These are phyloP conservation scores for Penicillium crustosum DNA, from an alignment of 2,329 filamentous ascomycete species.

Conservation along the genomic window DNA sequence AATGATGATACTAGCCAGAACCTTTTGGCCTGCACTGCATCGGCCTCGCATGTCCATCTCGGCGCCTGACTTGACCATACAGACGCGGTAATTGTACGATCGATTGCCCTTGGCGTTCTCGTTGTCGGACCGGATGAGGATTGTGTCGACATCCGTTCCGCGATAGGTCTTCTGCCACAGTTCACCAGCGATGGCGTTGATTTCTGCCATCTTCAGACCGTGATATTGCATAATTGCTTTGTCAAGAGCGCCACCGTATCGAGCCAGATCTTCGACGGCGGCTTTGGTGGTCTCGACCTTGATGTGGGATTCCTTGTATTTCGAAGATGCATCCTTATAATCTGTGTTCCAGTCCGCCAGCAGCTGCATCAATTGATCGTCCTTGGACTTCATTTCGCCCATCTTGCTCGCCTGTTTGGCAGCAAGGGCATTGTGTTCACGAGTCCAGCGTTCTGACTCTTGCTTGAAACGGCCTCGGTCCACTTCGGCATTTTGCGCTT, in stretches of 20 bases:
- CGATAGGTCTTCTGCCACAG: conserved; percentile 98
- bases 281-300: conserved; percentile 89
- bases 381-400: conserved; percentile 79
- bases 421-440: conserved; percentile 65
- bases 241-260: conserved; percentile 81
- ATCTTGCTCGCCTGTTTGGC: conserved; percentile 73
- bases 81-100: conserved; percentile 94
- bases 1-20: conserved; percentile 95
- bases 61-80: conserved; percentile 94
- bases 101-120: conserved; percentile 73
- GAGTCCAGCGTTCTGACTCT: conserved; percentile 68
- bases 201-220: conserved; percentile 94
- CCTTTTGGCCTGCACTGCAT: conserved; percentile 94
- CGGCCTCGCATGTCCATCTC: conserved; percentile 99
- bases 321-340: conserved; percentile 76
- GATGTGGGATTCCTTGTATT: conserved; percentile 86
- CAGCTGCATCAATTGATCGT: conserved; percentile 73
- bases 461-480: conserved; percentile 73
- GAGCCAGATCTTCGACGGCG: conserved; percentile 82
- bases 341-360: conserved; percentile 78
- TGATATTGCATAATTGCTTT: conserved; percentile 98
- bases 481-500: conserved; percentile 75
- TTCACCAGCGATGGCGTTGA: conserved; percentile 91
- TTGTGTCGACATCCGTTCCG: conserved; percentile 94
- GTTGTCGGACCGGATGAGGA: conserved; percentile 88